Percentiles rank a stretch among this genome's conserved stretches.
phyloP scores from a whole-genome alignment of 148 eudicot species.

The Camellia lanceoleosa region DNA sequence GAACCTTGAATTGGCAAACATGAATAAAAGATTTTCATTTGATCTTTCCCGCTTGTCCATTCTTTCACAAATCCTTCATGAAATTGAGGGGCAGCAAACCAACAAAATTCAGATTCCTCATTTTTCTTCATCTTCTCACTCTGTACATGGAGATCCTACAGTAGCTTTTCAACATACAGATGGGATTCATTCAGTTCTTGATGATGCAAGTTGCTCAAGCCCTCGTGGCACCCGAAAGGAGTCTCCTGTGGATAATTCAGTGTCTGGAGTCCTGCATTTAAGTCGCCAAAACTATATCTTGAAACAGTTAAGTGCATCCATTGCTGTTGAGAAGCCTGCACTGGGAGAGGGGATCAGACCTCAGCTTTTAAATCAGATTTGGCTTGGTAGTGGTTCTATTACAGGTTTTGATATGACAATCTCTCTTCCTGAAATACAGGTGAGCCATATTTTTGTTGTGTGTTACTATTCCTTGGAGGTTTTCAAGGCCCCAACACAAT shows the following conservation, averaged over 20 bases:
- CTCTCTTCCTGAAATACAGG: conserved; percentile 78
- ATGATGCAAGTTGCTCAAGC: conserved; percentile 47
- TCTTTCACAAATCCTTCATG: conserved; percentile 49
- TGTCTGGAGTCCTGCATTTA: conserved; percentile 26
- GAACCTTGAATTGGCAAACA: conserved; percentile 36
- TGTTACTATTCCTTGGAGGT: neutral
- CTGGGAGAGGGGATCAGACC: conserved; percentile 28
- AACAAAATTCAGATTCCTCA: conserved; percentile 41
- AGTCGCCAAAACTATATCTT: conserved; percentile 49
- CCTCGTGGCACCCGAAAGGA: conserved; percentile 24
- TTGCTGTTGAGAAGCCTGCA: conserved; percentile 56
- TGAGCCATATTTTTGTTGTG: conserved; percentile 18
- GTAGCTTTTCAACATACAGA: conserved; percentile 21
- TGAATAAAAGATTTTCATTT: conserved; percentile 44
- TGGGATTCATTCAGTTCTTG: conserved; percentile 21
- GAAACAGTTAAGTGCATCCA: conserved; percentile 43
- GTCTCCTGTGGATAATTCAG: conserved; percentile 28
- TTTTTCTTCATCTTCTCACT: conserved; percentile 37
- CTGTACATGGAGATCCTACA: conserved; percentile 26
- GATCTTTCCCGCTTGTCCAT: conserved; percentile 53
- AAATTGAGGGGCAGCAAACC: conserved; percentile 30
- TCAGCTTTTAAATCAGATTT: conserved; percentile 37
- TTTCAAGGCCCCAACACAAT: neutral
- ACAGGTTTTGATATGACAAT: conserved; percentile 69
- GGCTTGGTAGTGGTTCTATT: conserved; percentile 79